phyloP scores from a whole-genome alignment of 345 rosid genomes.

The Triadica sebifera region DNA sequence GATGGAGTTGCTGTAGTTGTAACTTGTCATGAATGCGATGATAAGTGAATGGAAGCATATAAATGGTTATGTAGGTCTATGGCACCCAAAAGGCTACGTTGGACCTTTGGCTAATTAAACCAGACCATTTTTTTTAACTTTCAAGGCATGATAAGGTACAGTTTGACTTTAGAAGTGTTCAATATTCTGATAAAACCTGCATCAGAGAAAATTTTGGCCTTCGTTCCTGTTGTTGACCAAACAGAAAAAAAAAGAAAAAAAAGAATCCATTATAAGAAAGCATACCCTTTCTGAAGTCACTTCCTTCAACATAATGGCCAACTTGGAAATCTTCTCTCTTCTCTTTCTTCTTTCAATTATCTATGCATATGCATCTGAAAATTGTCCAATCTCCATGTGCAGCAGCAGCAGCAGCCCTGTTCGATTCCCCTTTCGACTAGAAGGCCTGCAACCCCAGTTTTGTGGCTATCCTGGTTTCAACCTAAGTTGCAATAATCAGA shows the following conservation, averaged over 20 bases:
- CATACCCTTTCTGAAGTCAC: slow-evolving; percentile 15
- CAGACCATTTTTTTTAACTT: neutral
- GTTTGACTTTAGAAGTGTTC: slow-evolving; percentile 26
- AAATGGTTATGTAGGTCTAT: too few species aligned
- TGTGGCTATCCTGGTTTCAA: slow-evolving; percentile 60
- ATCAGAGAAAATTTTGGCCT: neutral
- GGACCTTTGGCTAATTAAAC: too few species aligned
- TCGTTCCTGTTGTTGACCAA: neutral
- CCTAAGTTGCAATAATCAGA: slow-evolving; percentile 37
- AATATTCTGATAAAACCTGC: neutral
- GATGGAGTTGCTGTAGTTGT: too few species aligned
- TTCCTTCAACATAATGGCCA: slow-evolving; percentile 27
- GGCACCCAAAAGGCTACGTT: too few species aligned
- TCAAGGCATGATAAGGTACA: neutral
- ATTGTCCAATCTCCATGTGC: slow-evolving; percentile 45
- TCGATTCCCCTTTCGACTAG: slow-evolving; percentile 62
- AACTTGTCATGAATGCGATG: too few species aligned
- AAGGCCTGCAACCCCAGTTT: slow-evolving; percentile 31
- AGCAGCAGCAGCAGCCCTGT: slow-evolving; percentile 29
- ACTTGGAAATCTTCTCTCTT: slow-evolving; percentile 30
- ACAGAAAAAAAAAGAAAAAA: neutral
- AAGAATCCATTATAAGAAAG: slow-evolving; percentile 1
- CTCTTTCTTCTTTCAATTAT: slow-evolving; percentile 33
- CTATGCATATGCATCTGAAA: slow-evolving; percentile 25
- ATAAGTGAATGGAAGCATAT: too few species aligned